phyloP scores from a whole-genome alignment of 2,329 filamentous ascomycete species.

The Stemphylium vesicarium region DNA sequence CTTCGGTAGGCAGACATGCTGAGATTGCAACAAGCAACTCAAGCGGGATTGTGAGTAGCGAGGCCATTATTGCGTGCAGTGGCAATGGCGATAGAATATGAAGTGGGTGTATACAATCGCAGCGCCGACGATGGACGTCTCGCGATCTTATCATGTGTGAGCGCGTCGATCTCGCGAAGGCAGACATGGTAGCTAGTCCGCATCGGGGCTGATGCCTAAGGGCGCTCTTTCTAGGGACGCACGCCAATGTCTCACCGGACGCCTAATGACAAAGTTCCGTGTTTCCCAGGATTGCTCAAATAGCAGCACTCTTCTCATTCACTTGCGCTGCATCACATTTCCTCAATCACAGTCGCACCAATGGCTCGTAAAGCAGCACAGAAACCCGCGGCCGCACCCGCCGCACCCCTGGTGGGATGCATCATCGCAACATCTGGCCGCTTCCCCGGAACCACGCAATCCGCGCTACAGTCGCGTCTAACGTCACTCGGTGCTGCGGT shows the following conservation, averaged over 20 bases:
- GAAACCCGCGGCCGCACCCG: constrained; percentile 22
- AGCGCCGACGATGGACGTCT: not conserved
- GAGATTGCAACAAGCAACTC: constrained; percentile 65
- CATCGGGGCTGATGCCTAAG: constrained; percentile 22
- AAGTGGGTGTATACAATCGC: not conserved
- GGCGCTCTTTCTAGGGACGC: constrained; percentile 4
- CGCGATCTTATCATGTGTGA: constrained; percentile 18
- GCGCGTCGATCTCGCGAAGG: constrained; percentile 23
- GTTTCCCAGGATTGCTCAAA: constrained; percentile 17
- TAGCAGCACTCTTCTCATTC: constrained; percentile 5
- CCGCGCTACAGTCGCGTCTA: constrained; percentile 56
- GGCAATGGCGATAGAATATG: not conserved
- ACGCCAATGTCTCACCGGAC: constrained; percentile 7
- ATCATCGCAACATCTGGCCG: constrained; percentile 66
- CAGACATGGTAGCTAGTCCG: constrained; percentile 18
- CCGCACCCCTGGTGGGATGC: constrained; percentile 55
- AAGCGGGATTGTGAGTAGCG: constrained; percentile 54
- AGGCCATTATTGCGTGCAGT: constrained; percentile 23
- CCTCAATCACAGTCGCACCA: not conserved
- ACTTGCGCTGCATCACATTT: not conserved
- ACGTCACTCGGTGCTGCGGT: constrained; percentile 58
- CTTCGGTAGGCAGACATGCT: constrained; percentile 59
- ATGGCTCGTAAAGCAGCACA: constrained; percentile 33
- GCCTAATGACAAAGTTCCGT: not conserved
- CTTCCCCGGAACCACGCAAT: constrained; percentile 62